A percentile compares a stretch with the other conserved stretches of the same genome.
phyloP scores from a whole-genome alignment of 345 rosid species.

The Boechera retrofracta region DNA sequence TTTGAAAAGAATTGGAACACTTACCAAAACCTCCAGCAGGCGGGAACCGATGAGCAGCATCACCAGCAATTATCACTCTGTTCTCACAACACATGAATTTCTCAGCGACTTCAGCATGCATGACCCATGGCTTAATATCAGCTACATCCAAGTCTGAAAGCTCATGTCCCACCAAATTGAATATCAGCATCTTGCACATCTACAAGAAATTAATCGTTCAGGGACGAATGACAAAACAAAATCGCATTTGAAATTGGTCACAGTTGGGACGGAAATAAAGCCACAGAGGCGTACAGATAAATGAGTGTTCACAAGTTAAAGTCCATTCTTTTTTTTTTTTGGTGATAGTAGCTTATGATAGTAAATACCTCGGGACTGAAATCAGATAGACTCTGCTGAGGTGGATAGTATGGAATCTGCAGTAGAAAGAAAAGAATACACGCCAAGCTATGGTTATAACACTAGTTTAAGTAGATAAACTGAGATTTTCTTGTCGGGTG shows the following conservation, averaged over 20 bases:
- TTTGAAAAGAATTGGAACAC: conserved; percentile 38
- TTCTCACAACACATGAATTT: conserved; percentile 63
- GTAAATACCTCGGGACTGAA: conserved; percentile 69
- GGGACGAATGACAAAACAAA: conserved; percentile 38
- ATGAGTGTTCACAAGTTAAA: not conserved
- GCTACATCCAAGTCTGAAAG: conserved; percentile 76
- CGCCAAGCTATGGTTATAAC: not conserved
- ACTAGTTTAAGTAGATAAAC: not conserved
- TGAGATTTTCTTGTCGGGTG: conserved; percentile 1
- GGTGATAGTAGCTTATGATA: conserved; percentile 12
- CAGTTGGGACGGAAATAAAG: conserved; percentile 1
- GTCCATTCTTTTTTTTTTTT: not conserved
- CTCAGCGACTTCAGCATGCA: conserved; percentile 98
- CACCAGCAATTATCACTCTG: conserved; percentile 82
- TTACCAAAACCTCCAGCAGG: conserved; percentile 99
- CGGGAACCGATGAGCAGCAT: conserved; percentile 96
- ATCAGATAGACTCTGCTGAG: conserved; percentile 83
- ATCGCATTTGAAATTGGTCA: not conserved
- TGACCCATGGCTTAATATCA: conserved; percentile 94
- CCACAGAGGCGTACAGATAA: not conserved
- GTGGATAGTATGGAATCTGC: conserved; percentile 93
- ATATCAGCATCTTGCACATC: conserved; percentile 83
- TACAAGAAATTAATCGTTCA: conserved; percentile 58
- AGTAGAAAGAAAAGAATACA: conserved; percentile 18
- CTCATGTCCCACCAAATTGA: conserved; percentile 83